A percentile compares a stretch with the other conserved stretches of the same genome.
phyloP scores from a whole-genome alignment of 164 flowering plant species.

The Liriodendron chinense region DNA sequence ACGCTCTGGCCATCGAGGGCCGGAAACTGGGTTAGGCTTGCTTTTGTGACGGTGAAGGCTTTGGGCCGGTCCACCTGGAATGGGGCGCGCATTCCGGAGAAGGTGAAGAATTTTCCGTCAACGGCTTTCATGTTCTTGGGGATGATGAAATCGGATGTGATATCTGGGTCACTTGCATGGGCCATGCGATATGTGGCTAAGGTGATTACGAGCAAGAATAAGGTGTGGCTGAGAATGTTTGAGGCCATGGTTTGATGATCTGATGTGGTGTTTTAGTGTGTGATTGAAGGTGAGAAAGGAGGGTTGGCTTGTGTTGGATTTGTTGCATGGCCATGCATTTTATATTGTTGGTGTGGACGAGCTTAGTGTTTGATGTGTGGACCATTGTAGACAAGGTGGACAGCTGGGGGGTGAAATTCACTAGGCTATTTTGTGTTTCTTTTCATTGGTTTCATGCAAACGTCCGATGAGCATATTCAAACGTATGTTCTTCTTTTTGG shows the following conservation, averaged over 20 bases:
- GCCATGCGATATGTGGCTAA: conserved; percentile 8
- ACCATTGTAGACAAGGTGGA: not conserved
- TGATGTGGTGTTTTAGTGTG: not conserved
- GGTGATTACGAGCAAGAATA: conserved; percentile 15
- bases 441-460: not conserved
- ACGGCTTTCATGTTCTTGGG: conserved; percentile 8
- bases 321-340: not conserved
- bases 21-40: conserved; percentile 28
- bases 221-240: not conserved
- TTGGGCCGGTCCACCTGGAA: conserved; percentile 1
- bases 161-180: conserved; percentile 26
- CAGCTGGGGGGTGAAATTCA: not conserved
- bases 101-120: conserved; percentile 29
- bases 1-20: conserved; percentile 35
- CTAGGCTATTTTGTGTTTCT: not conserved
- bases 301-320: not conserved
- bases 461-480: not conserved
- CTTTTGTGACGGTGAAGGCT: conserved; percentile 27
- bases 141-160: conserved; percentile 19
- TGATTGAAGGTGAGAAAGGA: not conserved
- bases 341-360: not conserved
- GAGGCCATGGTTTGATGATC: conserved; percentile 4
- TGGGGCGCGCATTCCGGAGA: conserved; percentile 20
- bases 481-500: no score
- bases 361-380: not conserved